Conservation (phyloP, 2,329 filamentous ascomycete species). For the Colletotrichum aenigma region DNA sequence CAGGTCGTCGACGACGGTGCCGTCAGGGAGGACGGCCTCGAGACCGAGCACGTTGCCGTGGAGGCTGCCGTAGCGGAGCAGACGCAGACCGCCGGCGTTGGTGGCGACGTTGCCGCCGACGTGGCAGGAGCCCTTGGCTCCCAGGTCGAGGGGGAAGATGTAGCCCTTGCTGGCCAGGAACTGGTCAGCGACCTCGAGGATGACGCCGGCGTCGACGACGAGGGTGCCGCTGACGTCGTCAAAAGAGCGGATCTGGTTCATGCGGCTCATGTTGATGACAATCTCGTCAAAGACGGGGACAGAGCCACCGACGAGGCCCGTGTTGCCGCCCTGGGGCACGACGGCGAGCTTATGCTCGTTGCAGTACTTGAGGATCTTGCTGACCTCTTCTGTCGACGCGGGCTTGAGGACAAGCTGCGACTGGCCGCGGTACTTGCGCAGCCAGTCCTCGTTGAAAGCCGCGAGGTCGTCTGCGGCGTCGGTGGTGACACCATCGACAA, state of each 20-base stretch:
- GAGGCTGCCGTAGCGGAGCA: slow-evolving; percentile 91
- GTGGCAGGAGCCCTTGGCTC: slow-evolving; percentile 95
- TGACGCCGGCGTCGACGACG: slow-evolving; percentile 88
- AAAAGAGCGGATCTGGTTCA: slow-evolving; percentile 91
- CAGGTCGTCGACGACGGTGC: slow-evolving; percentile 89
- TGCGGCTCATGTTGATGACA: slow-evolving; percentile 85
- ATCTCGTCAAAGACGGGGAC: slow-evolving; percentile 99
- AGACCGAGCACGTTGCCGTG: slow-evolving; percentile 93
- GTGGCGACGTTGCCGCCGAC: slow-evolving; percentile 96
- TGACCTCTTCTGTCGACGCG: slow-evolving; percentile 83
- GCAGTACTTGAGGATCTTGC: slow-evolving; percentile 91
- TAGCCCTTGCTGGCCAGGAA: slow-evolving; percentile 83
- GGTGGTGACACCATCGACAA: slow-evolving; percentile 82
- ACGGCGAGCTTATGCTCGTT: slow-evolving; percentile 92
- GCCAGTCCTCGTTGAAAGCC: slow-evolving; percentile 96
- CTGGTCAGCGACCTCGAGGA: slow-evolving; percentile 87
- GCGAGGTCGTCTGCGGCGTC: slow-evolving; percentile 81
- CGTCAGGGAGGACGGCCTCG: slow-evolving; percentile 92
- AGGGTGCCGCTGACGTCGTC: slow-evolving; percentile 91
- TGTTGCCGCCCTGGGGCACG: slow-evolving; percentile 96
- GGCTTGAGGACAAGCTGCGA: slow-evolving; percentile 87
- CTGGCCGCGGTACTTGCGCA: slow-evolving; percentile 97
- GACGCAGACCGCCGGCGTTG: slow-evolving; percentile 88
- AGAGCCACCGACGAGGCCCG: slow-evolving; percentile 91
- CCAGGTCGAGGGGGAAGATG: slow-evolving; percentile 96